A percentile compares a stretch with the other conserved stretches of the same genome.
phyloP scores from a whole-genome alignment of 345 rosid species.

The Eucalyptus polybractea region DNA sequence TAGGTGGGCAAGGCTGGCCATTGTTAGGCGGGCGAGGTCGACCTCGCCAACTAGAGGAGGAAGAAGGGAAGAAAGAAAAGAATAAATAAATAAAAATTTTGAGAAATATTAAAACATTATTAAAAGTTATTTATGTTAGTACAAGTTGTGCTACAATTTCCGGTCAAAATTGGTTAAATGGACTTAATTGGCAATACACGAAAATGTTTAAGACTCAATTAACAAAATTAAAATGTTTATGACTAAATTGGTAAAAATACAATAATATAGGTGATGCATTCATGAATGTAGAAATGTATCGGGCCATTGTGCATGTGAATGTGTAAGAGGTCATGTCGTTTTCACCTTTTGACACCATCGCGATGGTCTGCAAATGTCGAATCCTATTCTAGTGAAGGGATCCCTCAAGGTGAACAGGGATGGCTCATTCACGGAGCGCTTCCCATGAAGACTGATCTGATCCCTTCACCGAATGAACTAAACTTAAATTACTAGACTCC shows the following conservation, averaged over 20 bases:
- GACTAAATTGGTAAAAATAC: neutral
- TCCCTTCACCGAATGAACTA: too few species aligned
- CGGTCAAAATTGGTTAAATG: neutral
- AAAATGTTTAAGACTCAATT: too few species aligned
- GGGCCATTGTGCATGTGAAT: neutral
- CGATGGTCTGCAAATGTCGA: neutral
- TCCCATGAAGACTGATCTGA: neutral
- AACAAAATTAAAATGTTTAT: accelerated
- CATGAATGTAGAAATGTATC: neutral
- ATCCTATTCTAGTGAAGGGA: neutral
- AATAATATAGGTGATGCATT: neutral
- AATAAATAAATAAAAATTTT: too few species aligned
- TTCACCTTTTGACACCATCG: neutral
- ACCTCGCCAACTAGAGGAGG: neutral
- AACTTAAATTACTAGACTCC: too few species aligned
- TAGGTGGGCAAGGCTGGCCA: neutral
- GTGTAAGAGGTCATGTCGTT: neutral
- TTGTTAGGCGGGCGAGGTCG: accelerated
- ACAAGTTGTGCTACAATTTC: too few species aligned
- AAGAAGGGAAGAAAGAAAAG: too few species aligned
- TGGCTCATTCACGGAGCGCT: neutral
- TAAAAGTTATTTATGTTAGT: neutral
- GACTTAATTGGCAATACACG: accelerated
- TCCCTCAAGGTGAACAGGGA: neutral
- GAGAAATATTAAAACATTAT: too few species aligned